Percentiles rank a stretch among this genome's conserved stretches.
Evolutionary conservation across 306 rosid genomes (phyloP).

Genomic region (Cucumis cinereus): DNA sequence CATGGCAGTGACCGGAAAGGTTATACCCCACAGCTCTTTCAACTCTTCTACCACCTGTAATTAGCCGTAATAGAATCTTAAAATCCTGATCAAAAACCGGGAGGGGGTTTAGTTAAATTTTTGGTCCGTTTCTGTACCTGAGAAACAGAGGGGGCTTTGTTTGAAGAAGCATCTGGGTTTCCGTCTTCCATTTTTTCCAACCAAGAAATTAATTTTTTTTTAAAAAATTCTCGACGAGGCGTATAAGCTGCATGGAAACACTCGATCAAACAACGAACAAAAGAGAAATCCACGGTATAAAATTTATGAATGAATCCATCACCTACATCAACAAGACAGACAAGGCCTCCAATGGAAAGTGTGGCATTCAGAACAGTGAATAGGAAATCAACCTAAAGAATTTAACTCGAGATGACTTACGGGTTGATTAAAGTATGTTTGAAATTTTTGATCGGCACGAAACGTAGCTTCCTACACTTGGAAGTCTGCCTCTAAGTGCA

Average conservation of each 20-base stretch:
- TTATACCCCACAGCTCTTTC: conserved; percentile 72
- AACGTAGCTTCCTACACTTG: conserved; percentile 2
- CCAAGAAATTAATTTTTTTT: neutral
- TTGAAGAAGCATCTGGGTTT: conserved; percentile 35
- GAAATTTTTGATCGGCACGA: neutral
- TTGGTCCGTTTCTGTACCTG: conserved; percentile 36
- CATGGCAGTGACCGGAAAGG: conserved; percentile 65
- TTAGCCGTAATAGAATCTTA: neutral
- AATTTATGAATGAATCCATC: neutral
- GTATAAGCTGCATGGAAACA: conserved; percentile 9
- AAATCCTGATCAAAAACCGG: neutral
- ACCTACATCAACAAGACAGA: neutral
- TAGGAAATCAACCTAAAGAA: neutral
- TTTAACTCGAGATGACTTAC: neutral
- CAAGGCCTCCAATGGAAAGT: neutral
- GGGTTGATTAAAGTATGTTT: neutral
- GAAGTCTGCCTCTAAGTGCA: neutral
- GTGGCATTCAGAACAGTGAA: neutral
- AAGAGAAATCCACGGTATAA: neutral
- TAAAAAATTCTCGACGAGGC: neutral
- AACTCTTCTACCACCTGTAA: conserved; percentile 58
- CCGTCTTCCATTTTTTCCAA: conserved; percentile 28
- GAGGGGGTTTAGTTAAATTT: neutral
- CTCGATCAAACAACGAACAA: conserved; percentile 36
- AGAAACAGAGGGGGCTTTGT: conserved; percentile 44